These are phyloP conservation scores for Podaxis mareebaensis DNA, from an alignment of 768 basidiomycete genomes.

Conservation along the genomic window DNA sequence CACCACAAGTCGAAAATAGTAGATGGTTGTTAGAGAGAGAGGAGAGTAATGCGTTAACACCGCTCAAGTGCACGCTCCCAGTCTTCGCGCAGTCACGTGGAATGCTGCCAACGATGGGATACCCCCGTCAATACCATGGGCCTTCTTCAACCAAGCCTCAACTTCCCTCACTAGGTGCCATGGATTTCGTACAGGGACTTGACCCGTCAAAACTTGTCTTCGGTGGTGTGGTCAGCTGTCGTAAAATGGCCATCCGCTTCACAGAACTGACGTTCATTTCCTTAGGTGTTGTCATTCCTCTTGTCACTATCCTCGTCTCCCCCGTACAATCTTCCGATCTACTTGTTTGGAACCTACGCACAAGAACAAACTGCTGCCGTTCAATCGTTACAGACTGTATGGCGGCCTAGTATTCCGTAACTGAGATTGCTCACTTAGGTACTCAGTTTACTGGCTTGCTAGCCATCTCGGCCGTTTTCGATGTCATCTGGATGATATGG, in stretches of 20 bases:
- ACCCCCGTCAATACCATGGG: background rate
- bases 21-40: background rate
- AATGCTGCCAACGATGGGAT: background rate
- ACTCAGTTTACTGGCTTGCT: slow-evolving; percentile 66
- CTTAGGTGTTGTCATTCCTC: slow-evolving; percentile 61
- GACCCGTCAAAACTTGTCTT: slow-evolving; percentile 73
- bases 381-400: slow-evolving; percentile 65
- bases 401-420: slow-evolving; percentile 19
- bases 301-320: slow-evolving; percentile 58
- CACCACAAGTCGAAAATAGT: background rate
- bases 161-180: slow-evolving; percentile 23
- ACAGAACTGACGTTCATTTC: background rate
- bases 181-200: slow-evolving; percentile 71
- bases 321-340: slow-evolving; percentile 79
- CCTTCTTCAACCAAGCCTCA: slow-evolving; percentile 1
- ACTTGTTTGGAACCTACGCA: slow-evolving; percentile 74
- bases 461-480: slow-evolving; percentile 60
- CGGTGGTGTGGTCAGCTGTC: slow-evolving; percentile 54
- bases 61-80: background rate
- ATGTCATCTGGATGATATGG: slow-evolving; percentile 68
- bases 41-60: background rate
- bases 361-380: slow-evolving; percentile 68
- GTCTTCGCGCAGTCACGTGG: background rate
- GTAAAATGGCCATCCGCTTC: background rate
- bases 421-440: slow-evolving; percentile 5